Percentiles rank a stretch among this genome's conserved stretches.
These are phyloP conservation scores for Fusarium coicis DNA, from an alignment of 2,329 filamentous ascomycete species.

Conservation along the genomic window DNA sequence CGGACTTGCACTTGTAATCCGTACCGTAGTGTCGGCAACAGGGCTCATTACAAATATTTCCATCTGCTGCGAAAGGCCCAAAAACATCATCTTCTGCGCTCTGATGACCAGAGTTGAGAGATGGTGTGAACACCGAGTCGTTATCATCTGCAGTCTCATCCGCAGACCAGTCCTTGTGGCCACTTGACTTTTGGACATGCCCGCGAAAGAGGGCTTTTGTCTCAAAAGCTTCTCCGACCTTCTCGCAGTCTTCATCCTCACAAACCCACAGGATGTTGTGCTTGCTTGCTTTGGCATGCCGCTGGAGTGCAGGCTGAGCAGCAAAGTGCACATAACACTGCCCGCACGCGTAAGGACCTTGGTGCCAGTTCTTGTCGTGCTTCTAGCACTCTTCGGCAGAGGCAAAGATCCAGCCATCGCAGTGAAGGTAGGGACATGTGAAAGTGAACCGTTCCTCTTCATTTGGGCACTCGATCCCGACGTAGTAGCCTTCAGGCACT, in stretches of 20 bases:
- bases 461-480: slow-evolving; percentile 20
- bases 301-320: slow-evolving; percentile 30
- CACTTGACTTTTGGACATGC: not conserved
- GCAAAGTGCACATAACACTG: slow-evolving; percentile 39
- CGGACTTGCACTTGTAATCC: slow-evolving; percentile 32
- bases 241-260: slow-evolving; percentile 3
- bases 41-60: slow-evolving; percentile 22
- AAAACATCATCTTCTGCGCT: not conserved
- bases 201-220: slow-evolving; percentile 11
- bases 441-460: slow-evolving; percentile 15
- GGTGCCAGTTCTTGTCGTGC: slow-evolving; percentile 43
- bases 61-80: not conserved
- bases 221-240: not conserved
- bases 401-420: slow-evolving; percentile 41
- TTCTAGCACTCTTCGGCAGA: slow-evolving; percentile 35
- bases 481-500: slow-evolving; percentile 26
- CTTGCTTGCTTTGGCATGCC: slow-evolving; percentile 26
- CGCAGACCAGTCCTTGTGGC: not conserved
- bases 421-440: slow-evolving; percentile 39
- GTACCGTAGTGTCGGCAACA: slow-evolving; percentile 29
- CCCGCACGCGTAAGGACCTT: slow-evolving; percentile 32
- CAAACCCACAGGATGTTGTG: slow-evolving; percentile 29
- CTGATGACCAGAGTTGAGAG: not conserved
- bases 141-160: not conserved
- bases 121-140: not conserved